phyloP scores from a whole-genome alignment of 306 rosid genomes.

The Psophocarpus tetragonolobus region DNA sequence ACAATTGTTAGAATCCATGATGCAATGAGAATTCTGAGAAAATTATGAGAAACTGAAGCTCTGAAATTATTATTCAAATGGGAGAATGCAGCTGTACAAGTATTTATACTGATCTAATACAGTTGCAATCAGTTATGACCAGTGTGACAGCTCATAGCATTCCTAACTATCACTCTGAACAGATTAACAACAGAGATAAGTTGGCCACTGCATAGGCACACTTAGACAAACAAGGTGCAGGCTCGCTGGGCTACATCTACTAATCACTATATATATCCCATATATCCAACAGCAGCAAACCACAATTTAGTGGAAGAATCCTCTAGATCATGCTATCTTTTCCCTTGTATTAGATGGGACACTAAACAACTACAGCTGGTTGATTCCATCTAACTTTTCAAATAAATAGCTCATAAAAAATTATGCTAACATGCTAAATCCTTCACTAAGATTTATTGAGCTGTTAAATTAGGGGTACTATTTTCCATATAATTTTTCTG shows the following conservation, averaged over 20 bases:
- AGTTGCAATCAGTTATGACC: neutral
- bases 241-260: neutral
- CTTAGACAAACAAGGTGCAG: neutral
- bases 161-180: neutral
- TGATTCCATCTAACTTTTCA: neutral
- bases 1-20: neutral
- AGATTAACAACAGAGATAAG: neutral
- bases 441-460: neutral
- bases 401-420: neutral
- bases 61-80: neutral
- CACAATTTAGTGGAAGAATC: neutral
- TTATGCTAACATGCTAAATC: neutral
- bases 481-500: conserved; percentile 1
- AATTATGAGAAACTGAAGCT: neutral
- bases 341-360: neutral
- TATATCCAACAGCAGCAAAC: neutral
- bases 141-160: neutral
- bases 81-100: neutral
- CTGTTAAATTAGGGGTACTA: neutral
- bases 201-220: neutral
- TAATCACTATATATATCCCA: too few relatives aligned
- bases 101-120: neutral
- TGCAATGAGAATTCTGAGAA: neutral
- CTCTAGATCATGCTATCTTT: neutral
- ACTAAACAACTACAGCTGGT: neutral